Evolutionary conservation across 176 grass and related monocot genomes (phyloP).

Genomic region (Pontederia paniculata): DNA sequence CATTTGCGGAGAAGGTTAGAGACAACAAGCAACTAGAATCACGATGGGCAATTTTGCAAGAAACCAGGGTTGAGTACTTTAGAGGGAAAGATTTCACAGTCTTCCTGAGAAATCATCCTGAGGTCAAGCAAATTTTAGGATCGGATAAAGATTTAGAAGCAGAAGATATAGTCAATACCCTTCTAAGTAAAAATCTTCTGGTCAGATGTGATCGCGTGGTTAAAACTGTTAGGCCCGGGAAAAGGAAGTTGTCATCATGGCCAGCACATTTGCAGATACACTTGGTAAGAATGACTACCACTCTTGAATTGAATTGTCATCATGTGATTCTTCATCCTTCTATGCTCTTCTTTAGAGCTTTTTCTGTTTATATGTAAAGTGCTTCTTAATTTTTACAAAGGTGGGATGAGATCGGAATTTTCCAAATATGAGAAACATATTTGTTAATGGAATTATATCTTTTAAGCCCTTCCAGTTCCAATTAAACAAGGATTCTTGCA

Average conservation of each 20-base stretch:
- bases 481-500: too few species aligned
- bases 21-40: conserved; percentile 97
- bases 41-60: conserved; percentile 98
- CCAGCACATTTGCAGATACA: conserved; percentile 97
- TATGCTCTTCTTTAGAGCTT: too few species aligned
- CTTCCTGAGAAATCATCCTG: conserved; percentile 83
- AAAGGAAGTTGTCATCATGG: conserved; percentile 97
- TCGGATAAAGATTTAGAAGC: conserved; percentile 71
- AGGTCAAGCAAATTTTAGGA: conserved; percentile 68
- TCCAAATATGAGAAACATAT: too few species aligned
- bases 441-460: too few species aligned
- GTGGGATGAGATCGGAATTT: too few species aligned
- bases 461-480: too few species aligned
- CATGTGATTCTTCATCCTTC: not conserved
- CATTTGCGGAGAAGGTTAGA: conserved; percentile 97
- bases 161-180: conserved; percentile 70
- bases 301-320: not conserved
- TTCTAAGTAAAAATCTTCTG: conserved; percentile 66
- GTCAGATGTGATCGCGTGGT: conserved; percentile 84
- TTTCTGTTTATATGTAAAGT: too few species aligned
- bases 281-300: conserved; percentile 28
- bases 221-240: conserved; percentile 93
- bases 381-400: too few species aligned
- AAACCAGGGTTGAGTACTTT: conserved; percentile 98
- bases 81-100: conserved; percentile 86